These are phyloP conservation scores for Athelia sp. DNA, from an alignment of 1,284 basidiomycete species.

Conservation along the genomic window DNA sequence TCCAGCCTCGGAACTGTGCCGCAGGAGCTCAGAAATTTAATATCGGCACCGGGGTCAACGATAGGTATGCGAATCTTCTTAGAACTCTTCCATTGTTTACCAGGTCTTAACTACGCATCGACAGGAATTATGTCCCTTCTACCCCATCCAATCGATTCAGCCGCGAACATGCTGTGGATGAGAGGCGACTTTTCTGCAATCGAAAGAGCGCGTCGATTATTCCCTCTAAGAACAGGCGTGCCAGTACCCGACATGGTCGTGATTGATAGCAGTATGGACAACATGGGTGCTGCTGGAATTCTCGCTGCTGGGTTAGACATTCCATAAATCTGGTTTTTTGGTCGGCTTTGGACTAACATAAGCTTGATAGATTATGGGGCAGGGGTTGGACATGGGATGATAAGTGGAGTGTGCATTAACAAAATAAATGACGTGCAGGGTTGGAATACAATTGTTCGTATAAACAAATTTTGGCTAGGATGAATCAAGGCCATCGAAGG, in stretches of 20 bases:
- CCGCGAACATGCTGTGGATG: constrained; percentile 49
- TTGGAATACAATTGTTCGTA: constrained; percentile 12
- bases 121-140: constrained; percentile 65
- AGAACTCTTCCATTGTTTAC: constrained; percentile 1
- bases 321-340: not conserved
- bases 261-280: constrained; percentile 44
- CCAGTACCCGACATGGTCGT: constrained; percentile 74
- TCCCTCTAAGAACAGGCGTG: constrained; percentile 78
- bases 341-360: not conserved
- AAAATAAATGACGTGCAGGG: constrained; percentile 20
- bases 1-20: constrained; percentile 24
- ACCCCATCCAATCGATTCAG: constrained; percentile 49
- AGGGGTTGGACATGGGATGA: constrained; percentile 52
- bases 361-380: constrained; percentile 39
- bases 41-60: not conserved
- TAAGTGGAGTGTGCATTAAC: constrained; percentile 37
- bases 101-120: too few relatives aligned
- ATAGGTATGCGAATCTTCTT: not conserved
- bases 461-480: constrained; percentile 19
- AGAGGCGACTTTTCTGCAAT: constrained; percentile 52
- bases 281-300: constrained; percentile 65
- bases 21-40: not conserved
- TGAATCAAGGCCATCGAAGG: constrained; percentile 37
- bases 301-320: constrained; percentile 61
- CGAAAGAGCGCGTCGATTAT: constrained; percentile 63